phyloP scores from a whole-genome alignment of 805 yeast genomes.

The Zygosaccharomyces kombuchaensis region DNA sequence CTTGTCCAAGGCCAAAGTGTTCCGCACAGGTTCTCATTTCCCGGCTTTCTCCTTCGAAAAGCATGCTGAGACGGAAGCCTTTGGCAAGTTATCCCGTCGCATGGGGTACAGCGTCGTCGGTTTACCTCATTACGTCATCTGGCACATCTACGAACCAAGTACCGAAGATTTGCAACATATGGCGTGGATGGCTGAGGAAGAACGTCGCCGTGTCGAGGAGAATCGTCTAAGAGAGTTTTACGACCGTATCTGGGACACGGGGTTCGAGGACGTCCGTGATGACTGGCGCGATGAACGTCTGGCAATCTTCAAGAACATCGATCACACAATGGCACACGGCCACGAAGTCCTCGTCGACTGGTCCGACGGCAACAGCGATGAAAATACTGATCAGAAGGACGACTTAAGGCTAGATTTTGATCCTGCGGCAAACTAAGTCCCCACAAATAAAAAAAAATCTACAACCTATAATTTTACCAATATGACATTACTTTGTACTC shows the following conservation, averaged over 20 bases:
- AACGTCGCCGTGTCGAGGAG: constrained; percentile 58
- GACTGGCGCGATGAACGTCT: constrained; percentile 72
- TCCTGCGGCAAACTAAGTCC: constrained; percentile 19
- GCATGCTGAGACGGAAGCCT: constrained; percentile 97
- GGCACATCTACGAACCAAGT: constrained; percentile 97
- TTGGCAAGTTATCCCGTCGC: constrained; percentile 80
- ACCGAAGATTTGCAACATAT: constrained; percentile 82
- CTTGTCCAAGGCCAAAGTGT: constrained; percentile 79
- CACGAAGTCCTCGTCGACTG: constrained; percentile 59
- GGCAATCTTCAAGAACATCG: constrained; percentile 72
- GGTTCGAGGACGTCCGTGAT: constrained; percentile 69
- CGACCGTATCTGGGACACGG: constrained; percentile 68
- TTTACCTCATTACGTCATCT: constrained; percentile 88
- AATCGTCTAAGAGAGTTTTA: constrained; percentile 60
- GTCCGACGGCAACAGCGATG: constrained; percentile 43
- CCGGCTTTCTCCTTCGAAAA: constrained; percentile 95
- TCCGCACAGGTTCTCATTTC: constrained; percentile 85
- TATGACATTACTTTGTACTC: not conserved
- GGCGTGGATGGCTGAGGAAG: constrained; percentile 88
- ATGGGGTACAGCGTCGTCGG: constrained; percentile 89
- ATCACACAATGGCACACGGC: constrained; percentile 33
- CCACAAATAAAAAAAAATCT: not conserved
- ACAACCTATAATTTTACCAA: not conserved
- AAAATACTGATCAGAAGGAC: constrained; percentile 53
- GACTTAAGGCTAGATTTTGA: constrained; percentile 18